A percentile compares a stretch with the other conserved stretches of the same genome.
phyloP scores from a whole-genome alignment of 371 early-diverging fungal genomes.

The Mucor lusitanicus region DNA sequence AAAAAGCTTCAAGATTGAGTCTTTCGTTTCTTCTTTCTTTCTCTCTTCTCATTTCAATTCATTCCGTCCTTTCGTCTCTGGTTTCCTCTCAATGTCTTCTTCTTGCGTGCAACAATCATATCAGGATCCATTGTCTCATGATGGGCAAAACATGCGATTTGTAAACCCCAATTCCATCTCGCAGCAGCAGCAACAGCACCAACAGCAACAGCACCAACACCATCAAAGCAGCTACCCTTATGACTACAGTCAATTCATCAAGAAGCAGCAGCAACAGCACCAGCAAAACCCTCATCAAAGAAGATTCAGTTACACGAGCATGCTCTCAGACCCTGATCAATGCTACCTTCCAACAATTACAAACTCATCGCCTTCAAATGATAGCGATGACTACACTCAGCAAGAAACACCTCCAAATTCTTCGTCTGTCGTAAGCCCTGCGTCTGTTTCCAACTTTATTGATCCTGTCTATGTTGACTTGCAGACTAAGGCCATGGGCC shows the following conservation, averaged over 20 bases:
- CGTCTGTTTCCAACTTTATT: conserved; percentile 17
- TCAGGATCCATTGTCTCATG: conserved; percentile 16
- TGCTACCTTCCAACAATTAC: conserved; percentile 25
- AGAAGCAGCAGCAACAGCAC: conserved; percentile 16
- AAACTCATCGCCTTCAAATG: conserved; percentile 30
- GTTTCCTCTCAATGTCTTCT: conserved; percentile 22
- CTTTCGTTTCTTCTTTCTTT: conserved; percentile 4
- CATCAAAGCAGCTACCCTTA: neutral
- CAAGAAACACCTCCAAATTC: conserved; percentile 22
- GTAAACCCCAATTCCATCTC: conserved; percentile 28
- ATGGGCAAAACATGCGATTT: conserved; percentile 14
- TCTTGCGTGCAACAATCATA: conserved; percentile 23
- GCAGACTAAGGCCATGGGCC: conserved; percentile 8
- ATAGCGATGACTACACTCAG: conserved; percentile 26
- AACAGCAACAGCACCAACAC: conserved; percentile 8
- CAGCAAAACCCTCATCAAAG: conserved; percentile 19
- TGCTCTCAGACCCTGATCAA: conserved; percentile 41
- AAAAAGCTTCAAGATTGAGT: neutral
- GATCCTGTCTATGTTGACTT: conserved; percentile 23
- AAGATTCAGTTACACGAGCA: conserved; percentile 48
- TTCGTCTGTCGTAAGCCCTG: conserved; percentile 8
- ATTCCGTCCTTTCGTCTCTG: neutral
- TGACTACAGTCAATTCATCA: conserved; percentile 16
- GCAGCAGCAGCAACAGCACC: conserved; percentile 16
- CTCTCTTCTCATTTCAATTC: neutral